Base-by-base conservation (phyloP, 2,329 filamentous ascomycete species). In the Sordariomycetes sp. region DNA sequence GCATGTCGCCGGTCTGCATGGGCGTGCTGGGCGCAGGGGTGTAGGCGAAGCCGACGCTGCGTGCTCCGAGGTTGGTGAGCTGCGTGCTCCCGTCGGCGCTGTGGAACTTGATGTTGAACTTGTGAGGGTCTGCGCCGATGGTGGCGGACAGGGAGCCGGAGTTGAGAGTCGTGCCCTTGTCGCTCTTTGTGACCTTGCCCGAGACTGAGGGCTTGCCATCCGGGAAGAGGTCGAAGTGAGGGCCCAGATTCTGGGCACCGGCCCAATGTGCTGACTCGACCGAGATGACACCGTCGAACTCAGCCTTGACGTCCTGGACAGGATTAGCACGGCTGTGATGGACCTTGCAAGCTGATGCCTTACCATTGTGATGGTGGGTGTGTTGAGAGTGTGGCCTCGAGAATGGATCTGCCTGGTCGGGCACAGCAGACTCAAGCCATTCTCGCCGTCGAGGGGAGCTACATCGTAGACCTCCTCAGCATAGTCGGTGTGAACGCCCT, bases 401-500 rank as follows among this genome's bases (percentile, higher is more conserved):
- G 61, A 61, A 17, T 56, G 55, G 38, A 77, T 70, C 38, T 72
- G 64, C 39, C 57, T 65, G 3, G 66, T 72, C 5, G 73, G 72
- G 43, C 72, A 78, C 3, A 77, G 58, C 21, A 78, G 58, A 20
- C 58, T 66, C 34, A 76, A 39, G n/a, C 61, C 61, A 39, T 65
- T 65, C 14, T 61, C 57, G 40, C 59, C 60, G 18, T 63, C 53
- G 3, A 55, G 62, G 34, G 68, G 50, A 3, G 63, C 64, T 36
- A 65, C 53, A 17, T 63, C 61, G 44, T 70, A 69, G 12, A 82
- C 61, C 40, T 82, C 75, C 53, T 82, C 77, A 21, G 77, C 79
- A 44, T 81, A 81, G 47, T 80, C 73, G 18, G 77, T 64, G 32
- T 64, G 62, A 49, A 77, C 67, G 40, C 68, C 71, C 53, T 76